These are phyloP conservation scores for Podaxis mareebaensis DNA, from an alignment of 768 basidiomycete species.

Conservation along the genomic window DNA sequence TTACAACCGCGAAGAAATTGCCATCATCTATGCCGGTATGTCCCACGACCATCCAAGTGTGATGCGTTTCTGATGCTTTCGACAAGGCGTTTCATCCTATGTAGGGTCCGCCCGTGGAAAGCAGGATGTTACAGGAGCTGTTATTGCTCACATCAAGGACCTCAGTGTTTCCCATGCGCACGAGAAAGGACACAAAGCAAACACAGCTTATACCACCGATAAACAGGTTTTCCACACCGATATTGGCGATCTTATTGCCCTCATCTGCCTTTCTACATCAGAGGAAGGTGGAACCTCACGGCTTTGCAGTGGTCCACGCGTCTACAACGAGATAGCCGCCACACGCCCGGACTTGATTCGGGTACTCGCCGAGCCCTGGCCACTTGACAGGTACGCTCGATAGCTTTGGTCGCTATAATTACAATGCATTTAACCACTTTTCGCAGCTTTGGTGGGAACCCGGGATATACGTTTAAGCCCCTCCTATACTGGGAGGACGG, in stretches of 20 bases:
- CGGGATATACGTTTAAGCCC: conserved; percentile 37
- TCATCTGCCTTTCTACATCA: conserved; percentile 42
- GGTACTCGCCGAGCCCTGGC: conserved; percentile 43
- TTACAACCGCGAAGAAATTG: conserved; percentile 39
- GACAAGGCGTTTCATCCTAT: conserved; percentile 23
- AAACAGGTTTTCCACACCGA: conserved; percentile 55
- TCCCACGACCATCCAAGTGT: not conserved
- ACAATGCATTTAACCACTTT: not conserved
- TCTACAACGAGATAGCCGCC: conserved; percentile 49
- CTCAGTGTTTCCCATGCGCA: conserved; percentile 33
- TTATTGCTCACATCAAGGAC: conserved; percentile 50
- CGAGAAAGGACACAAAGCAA: conserved; percentile 36
- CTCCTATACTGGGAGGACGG: conserved; percentile 40
- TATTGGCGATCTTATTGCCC: conserved; percentile 42
- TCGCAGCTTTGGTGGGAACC: conserved; percentile 37
- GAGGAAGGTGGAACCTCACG: conserved; percentile 46
- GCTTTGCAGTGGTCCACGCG: conserved; percentile 43
- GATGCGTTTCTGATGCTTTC: not conserved
- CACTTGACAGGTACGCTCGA: conserved; percentile 28
- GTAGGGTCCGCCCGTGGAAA: conserved; percentile 17
- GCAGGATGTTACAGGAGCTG: conserved; percentile 29
- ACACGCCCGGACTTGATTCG: conserved; percentile 46
- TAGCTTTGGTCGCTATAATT: not conserved
- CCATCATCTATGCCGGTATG: conserved; percentile 42
- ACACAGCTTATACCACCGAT: conserved; percentile 48